A percentile compares a stretch with the other conserved stretches of the same genome.
phyloP scores from a whole-genome alignment of 345 rosid species.

The Gossypium bickii region DNA sequence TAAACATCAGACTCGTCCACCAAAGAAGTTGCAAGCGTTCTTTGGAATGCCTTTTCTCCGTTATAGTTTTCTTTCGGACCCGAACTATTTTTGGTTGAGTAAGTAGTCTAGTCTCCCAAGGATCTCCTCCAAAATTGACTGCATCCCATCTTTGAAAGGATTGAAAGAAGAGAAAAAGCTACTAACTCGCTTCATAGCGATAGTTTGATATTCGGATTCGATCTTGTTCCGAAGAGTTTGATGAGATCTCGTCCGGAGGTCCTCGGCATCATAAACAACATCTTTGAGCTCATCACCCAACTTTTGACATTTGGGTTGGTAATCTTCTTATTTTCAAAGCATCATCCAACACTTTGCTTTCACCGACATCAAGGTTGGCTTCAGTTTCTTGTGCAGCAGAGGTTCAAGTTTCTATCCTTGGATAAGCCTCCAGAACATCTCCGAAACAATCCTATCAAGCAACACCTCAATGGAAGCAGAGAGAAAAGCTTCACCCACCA shows the following conservation, averaged over 20 bases:
- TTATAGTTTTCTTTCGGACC: constrained; percentile 11
- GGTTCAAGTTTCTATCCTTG: neutral
- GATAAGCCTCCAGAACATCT: neutral
- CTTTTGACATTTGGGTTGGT: neutral
- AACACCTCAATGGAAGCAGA: constrained; percentile 17
- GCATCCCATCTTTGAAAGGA: constrained; percentile 1
- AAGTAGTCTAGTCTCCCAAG: neutral
- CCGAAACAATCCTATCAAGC: constrained; percentile 11
- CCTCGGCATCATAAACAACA: neutral
- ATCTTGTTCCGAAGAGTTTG: neutral
- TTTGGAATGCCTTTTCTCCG: neutral
- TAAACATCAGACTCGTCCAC: constrained; percentile 1
- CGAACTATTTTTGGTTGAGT: neutral
- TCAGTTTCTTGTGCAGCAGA: neutral
- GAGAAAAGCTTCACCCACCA: constrained; percentile 8
- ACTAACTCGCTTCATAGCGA: neutral
- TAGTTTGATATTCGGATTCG: neutral
- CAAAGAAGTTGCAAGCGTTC: constrained; percentile 20
- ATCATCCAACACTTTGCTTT: constrained; percentile 15
- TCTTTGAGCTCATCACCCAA: constrained; percentile 24
- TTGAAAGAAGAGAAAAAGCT: neutral
- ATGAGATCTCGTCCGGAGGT: neutral
- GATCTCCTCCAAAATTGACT: neutral
- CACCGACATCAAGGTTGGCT: neutral
- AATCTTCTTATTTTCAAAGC: constrained; percentile 20